Evolutionary conservation across 352 stramenopile genomes (phyloP).

Genomic region (Globisporangium middletonii): DNA sequence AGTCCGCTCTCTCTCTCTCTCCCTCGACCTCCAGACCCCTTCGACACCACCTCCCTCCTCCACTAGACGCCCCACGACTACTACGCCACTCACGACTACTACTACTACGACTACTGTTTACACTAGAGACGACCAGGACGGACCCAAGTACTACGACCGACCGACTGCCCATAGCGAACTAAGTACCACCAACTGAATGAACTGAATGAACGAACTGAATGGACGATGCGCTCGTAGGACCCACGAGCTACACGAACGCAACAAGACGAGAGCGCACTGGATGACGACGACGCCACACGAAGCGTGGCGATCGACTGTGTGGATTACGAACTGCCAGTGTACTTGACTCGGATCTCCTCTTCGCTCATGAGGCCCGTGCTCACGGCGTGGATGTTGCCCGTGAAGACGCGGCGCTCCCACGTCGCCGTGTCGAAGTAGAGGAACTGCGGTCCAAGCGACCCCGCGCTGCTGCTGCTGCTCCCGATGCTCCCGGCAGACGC

Average conservation of each 20-base stretch:
- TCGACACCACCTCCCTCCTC: too few species aligned
- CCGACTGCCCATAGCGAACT: not conserved
- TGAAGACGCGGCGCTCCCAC: conserved; percentile 93
- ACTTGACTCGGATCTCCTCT: conserved; percentile 95
- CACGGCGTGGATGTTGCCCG: conserved; percentile 86
- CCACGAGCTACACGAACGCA: too few species aligned
- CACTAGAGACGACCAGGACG: conserved; percentile 4
- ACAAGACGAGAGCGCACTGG: conserved; percentile 8
- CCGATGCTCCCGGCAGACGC: conserved; percentile 7
- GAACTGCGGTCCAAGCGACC: conserved; percentile 76
- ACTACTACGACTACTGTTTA: not conserved
- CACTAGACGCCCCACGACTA: too few species aligned
- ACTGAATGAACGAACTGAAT: conserved; percentile 1
- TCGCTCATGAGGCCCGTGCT: conserved; percentile 87
- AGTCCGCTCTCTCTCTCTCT: too few species aligned
- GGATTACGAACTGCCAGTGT: conserved; percentile 73
- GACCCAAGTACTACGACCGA: conserved; percentile 3
- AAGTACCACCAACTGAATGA: conserved; percentile 2
- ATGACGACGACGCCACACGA: conserved; percentile 26
- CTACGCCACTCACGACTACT: not conserved
- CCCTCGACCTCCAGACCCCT: too few species aligned
- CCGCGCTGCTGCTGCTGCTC: conserved; percentile 3
- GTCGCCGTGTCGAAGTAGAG: conserved; percentile 94
- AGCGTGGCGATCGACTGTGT: conserved; percentile 13
- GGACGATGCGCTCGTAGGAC: not conserved